A percentile compares a stretch with the other conserved stretches of the same genome.
These are phyloP conservation scores for Lepiota venenata DNA, from an alignment of 768 basidiomycete species.

Conservation along the genomic window DNA sequence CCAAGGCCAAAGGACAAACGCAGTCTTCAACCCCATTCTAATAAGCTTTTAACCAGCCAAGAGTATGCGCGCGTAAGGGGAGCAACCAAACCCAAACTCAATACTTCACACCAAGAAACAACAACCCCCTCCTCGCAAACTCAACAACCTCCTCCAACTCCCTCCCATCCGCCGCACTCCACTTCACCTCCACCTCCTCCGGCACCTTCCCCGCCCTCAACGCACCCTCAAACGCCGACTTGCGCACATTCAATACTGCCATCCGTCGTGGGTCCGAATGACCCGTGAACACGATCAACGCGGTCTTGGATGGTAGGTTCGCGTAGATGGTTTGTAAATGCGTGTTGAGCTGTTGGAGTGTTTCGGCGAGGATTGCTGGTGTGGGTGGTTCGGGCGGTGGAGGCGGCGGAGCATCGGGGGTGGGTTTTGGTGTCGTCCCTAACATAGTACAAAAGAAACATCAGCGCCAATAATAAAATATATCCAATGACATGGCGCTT, in stretches of 20 bases:
- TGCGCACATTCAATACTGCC: conserved; percentile 67
- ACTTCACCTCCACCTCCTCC: conserved; percentile 59
- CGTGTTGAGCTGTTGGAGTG: conserved; percentile 52
- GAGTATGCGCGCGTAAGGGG: no score
- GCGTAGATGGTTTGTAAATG: conserved; percentile 62
- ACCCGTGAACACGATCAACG: conserved; percentile 82
- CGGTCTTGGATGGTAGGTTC: conserved; percentile 73
- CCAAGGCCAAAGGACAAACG: no score
- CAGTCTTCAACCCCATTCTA: no score
- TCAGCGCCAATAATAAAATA: background rate
- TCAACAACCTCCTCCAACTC: conserved; percentile 79
- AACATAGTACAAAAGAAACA: background rate
- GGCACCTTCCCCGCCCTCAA: conserved; percentile 51
- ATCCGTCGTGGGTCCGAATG: conserved; percentile 86
- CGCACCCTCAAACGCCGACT: conserved; percentile 68
- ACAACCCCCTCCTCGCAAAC: conserved; percentile 74
- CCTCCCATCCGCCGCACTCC: conserved; percentile 75
- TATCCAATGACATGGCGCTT: conserved; percentile 25
- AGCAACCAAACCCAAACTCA: background rate
- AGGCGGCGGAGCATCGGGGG: conserved; percentile 30
- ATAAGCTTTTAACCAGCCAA: no score
- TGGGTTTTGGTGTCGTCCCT: conserved; percentile 64
- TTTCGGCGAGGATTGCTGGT: conserved; percentile 28
- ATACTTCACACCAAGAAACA: conserved; percentile 68
- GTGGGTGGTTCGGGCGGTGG: conserved; percentile 10